phyloP scores from a whole-genome alignment of 192 early-diverging fungal species.

The Backusella australiensis region DNA sequence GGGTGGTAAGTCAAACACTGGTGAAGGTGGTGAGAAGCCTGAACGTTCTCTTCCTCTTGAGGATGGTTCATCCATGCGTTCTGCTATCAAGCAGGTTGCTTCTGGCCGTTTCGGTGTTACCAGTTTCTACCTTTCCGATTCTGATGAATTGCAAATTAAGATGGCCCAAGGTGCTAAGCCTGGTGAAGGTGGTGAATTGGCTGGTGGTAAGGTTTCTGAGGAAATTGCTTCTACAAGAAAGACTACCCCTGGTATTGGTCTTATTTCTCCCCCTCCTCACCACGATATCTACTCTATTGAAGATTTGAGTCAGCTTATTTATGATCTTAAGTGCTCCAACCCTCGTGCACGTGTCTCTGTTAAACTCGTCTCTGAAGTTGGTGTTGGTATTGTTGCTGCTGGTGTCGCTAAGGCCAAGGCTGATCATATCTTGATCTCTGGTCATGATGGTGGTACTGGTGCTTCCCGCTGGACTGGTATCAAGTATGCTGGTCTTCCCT shows the following conservation, averaged over 20 bases:
- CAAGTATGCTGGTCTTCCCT: constrained; percentile 97
- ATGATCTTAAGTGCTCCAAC: constrained; percentile 96
- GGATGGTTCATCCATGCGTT: constrained; percentile 82
- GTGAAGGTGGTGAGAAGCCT: constrained; percentile 97
- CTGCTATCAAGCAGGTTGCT: constrained; percentile 98
- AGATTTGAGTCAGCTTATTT: constrained; percentile 98
- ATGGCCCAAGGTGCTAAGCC: constrained; percentile 99
- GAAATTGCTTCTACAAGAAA: constrained; percentile 87
- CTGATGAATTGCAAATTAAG: constrained; percentile 99
- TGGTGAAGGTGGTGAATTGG: constrained; percentile 87
- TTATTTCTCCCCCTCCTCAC: constrained; percentile 97
- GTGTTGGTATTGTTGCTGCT: constrained; percentile 94
- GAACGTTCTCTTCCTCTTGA: constrained; percentile 65
- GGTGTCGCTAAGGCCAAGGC: constrained; percentile 98
- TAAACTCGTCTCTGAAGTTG: constrained; percentile 97
- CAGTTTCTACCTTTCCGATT: constrained; percentile 88
- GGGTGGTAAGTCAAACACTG: constrained; percentile 98
- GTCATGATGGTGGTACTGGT: constrained; percentile 99
- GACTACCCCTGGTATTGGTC: constrained; percentile 91
- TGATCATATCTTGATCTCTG: constrained; percentile 91
- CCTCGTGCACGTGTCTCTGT: constrained; percentile 89
- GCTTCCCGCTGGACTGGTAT: constrained; percentile 98
- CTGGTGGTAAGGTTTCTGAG: constrained; percentile 70
- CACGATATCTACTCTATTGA: constrained; percentile 99
- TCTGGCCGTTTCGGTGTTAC: constrained; percentile 98